Evolutionary conservation across 331 rosid genomes (phyloP).

Genomic region (Quercus tomentella): DNA sequence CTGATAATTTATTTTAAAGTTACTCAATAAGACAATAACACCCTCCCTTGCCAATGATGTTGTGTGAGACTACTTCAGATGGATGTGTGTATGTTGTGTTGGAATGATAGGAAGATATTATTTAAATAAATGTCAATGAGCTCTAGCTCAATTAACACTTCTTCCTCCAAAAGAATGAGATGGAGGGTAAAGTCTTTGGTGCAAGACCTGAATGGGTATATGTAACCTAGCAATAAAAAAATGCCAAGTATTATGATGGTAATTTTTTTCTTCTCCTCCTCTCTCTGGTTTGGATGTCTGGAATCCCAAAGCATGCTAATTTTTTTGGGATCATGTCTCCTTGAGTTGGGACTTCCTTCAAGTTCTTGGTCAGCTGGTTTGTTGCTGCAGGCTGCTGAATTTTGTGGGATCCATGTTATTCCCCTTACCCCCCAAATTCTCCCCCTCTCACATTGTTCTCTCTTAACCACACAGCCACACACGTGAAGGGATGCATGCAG

Average conservation of each 20-base stretch:
- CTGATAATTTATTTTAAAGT: neutral
- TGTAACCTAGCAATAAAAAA: neutral
- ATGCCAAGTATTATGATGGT: neutral
- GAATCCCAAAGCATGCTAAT: neutral
- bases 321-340: no score
- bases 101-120: neutral
- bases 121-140: neutral
- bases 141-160: neutral
- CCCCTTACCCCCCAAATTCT: no score
- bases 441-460: no score
- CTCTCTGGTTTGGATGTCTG: conserved; percentile 1
- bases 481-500: no score
- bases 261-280: neutral
- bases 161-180: neutral
- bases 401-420: neutral
- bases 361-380: neutral
- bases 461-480: no score
- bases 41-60: neutral
- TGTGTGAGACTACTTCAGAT: neutral
- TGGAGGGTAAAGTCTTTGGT: neutral
- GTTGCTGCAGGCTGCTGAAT: neutral
- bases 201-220: no score
- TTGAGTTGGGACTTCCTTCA: neutral
- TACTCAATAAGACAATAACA: neutral
- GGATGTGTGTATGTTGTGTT: neutral